These are phyloP conservation scores for Copromyces sp. DNA, from an alignment of 495 filamentous ascomycete genomes.

Conservation along the genomic window DNA sequence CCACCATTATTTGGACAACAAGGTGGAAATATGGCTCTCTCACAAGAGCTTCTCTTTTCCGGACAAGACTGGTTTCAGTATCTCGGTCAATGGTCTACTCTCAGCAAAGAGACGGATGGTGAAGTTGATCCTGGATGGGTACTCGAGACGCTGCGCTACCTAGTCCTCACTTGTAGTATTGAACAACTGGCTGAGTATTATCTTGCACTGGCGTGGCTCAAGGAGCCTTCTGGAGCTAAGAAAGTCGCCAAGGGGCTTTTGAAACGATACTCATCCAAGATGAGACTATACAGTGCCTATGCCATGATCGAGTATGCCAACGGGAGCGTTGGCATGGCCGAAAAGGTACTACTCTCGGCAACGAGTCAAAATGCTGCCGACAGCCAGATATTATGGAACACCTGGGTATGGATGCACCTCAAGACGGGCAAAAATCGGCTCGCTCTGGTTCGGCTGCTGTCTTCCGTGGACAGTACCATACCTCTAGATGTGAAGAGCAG, in stretches of 20 bases:
- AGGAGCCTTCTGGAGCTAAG: conserved; percentile 45
- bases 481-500: neutral
- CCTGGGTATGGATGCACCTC: conserved; percentile 64
- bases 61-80: conserved; percentile 28
- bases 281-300: conserved; percentile 69
- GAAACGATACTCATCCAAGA: conserved; percentile 52
- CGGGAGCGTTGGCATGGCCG: conserved; percentile 42
- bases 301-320: conserved; percentile 59
- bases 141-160: conserved; percentile 40
- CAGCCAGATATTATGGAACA: conserved; percentile 51
- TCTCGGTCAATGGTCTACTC: conserved; percentile 15
- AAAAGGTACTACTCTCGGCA: conserved; percentile 56
- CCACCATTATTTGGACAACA: conserved; percentile 27
- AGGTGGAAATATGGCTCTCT: conserved; percentile 21
- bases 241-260: conserved; percentile 65
- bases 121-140: conserved; percentile 39
- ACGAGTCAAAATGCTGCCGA: conserved; percentile 20
- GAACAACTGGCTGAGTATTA: conserved; percentile 58
- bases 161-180: conserved; percentile 35
- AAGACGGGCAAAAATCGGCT: conserved; percentile 27
- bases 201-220: conserved; percentile 56
- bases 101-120: neutral
- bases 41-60: conserved; percentile 29
- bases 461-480: conserved; percentile 17
- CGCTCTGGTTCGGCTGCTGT: conserved; percentile 21